These are phyloP conservation scores for Gypsophila paniculata DNA, from an alignment of 179 eudicot genomes.

Conservation along the genomic window DNA sequence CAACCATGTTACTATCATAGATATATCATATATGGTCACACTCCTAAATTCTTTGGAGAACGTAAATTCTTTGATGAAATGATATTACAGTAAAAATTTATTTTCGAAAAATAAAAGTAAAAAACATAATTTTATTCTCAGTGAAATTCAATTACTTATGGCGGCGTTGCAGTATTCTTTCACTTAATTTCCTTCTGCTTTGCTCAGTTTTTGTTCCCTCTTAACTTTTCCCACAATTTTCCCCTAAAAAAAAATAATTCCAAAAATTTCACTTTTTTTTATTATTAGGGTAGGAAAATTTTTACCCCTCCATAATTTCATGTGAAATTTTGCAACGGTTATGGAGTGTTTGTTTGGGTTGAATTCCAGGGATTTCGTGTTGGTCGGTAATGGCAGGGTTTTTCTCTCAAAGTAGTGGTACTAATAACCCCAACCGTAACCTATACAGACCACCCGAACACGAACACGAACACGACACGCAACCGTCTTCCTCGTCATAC, in stretches of 20 bases:
- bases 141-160: slow-evolving; percentile 29
- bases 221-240: background rate
- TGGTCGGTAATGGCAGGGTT: slow-evolving; percentile 48
- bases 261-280: background rate
- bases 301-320: background rate
- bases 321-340: background rate
- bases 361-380: slow-evolving; percentile 8
- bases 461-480: too few relatives aligned
- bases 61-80: too few relatives aligned
- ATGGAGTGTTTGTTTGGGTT: slow-evolving; percentile 13
- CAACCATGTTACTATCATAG: too few relatives aligned
- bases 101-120: background rate
- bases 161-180: slow-evolving; percentile 70
- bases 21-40: too few relatives aligned
- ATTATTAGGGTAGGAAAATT: slow-evolving; percentile 7
- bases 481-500: background rate
- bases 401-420: slow-evolving; percentile 41
- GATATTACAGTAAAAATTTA: too few relatives aligned
- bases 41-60: too few relatives aligned
- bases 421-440: too few relatives aligned
- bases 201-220: slow-evolving; percentile 23
- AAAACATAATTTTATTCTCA: background rate
- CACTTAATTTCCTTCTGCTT: slow-evolving; percentile 4
- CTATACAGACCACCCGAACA: too few relatives aligned
- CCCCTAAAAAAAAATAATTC: background rate